phyloP scores from a whole-genome alignment of 345 rosid species.

The Hibiscus syriacus region DNA sequence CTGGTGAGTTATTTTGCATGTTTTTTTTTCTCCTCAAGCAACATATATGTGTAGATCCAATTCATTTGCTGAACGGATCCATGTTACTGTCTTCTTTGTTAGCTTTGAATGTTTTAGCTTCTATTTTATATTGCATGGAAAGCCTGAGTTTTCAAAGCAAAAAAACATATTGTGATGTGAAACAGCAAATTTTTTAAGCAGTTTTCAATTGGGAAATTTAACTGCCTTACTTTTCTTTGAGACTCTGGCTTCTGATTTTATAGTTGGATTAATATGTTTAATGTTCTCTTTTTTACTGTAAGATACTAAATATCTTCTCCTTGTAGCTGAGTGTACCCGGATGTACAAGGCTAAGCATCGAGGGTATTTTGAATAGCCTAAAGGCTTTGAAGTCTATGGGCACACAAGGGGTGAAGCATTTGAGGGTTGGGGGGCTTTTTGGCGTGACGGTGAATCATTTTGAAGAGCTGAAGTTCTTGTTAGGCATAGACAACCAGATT shows the following conservation, averaged over 20 bases:
- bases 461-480: conserved; percentile 51
- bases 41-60: background rate
- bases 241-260: too few species aligned
- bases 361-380: conserved; percentile 56
- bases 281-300: background rate
- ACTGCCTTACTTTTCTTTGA: background rate
- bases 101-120: background rate
- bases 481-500: conserved; percentile 32
- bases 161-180: background rate
- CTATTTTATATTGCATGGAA: background rate
- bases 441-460: conserved; percentile 60
- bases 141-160: background rate
- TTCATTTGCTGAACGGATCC: background rate
- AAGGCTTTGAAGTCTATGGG: conserved; percentile 47
- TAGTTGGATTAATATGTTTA: background rate
- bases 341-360: conserved; percentile 66
- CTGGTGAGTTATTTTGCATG: background rate
- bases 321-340: conserved; percentile 83
- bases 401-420: conserved; percentile 48
- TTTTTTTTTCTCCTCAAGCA: background rate
- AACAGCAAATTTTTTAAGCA: background rate
- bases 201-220: background rate
- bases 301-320: conserved; percentile 12
- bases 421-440: conserved; percentile 70
- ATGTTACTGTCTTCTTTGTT: background rate